These are phyloP conservation scores for Ammopiptanthus mongolicus DNA, from an alignment of 306 rosid genomes.

Conservation along the genomic window DNA sequence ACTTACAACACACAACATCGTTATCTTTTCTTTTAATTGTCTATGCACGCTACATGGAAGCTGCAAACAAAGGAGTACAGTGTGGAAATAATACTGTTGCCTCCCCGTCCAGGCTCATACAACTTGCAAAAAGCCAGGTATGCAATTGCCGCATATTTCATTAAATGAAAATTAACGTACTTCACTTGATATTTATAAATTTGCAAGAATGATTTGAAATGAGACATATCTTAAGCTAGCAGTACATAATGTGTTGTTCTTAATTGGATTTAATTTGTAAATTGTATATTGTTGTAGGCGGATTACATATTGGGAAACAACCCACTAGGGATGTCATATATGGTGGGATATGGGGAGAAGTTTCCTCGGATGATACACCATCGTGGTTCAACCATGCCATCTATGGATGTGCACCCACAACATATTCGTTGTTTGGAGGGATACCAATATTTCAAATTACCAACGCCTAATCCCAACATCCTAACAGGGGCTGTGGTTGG, in stretches of 20 bases:
- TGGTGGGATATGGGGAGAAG: constrained; percentile 48
- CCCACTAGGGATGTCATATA: constrained; percentile 56
- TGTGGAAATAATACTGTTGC: constrained; percentile 22
- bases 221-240: not conserved
- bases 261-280: not conserved
- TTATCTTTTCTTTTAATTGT: constrained; percentile 37
- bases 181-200: not conserved
- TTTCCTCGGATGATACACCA: constrained; percentile 46
- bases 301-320: constrained; percentile 44
- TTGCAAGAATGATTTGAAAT: not conserved
- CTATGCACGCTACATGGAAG: constrained; percentile 27
- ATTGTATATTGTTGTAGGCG: not conserved
- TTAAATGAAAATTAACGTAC: not conserved
- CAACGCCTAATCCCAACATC: constrained; percentile 23
- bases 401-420: not conserved
- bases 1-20: constrained; percentile 37
- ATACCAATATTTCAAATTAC: not conserved
- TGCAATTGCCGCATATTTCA: not conserved
- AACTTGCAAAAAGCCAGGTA: constrained; percentile 34
- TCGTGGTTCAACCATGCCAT: constrained; percentile 40
- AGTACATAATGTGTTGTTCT: not conserved
- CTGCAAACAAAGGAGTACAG: not conserved
- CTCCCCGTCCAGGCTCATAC: constrained; percentile 8
- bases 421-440: constrained; percentile 32
- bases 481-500: constrained; percentile 48